Evolutionary conservation across 75 land plant species (phyloP).

Genomic region (Azolla pinnata): DNA sequence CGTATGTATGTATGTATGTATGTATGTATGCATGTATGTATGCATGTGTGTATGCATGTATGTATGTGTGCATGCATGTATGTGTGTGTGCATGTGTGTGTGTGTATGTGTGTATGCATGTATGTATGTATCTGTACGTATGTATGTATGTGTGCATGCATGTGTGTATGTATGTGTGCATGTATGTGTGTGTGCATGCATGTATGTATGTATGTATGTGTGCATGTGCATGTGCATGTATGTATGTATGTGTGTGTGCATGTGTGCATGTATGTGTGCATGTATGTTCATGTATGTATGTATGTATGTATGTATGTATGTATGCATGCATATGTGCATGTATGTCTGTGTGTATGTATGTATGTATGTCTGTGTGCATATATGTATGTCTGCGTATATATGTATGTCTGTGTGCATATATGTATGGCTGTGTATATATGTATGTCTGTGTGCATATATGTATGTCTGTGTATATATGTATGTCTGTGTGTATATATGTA

Average conservation of each 20-base stretch:
- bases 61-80: not conserved
- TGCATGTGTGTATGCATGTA: not conserved
- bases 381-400: conserved; percentile 3
- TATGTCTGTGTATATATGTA: not conserved
- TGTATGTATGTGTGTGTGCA: not conserved
- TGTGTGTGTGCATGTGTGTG: not conserved
- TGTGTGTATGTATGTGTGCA: not conserved
- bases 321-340: not conserved
- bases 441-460: not conserved
- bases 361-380: not conserved
- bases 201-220: not conserved
- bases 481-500: not conserved
- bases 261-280: not conserved
- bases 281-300: not conserved
- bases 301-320: not conserved
- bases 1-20: not conserved
- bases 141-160: not conserved
- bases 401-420: not conserved
- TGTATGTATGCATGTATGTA: not conserved
- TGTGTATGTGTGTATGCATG: not conserved
- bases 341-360: not conserved
- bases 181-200: not conserved
- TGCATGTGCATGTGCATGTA: not conserved
- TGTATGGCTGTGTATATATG: not conserved
- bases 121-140: conserved; percentile 1